Percentiles rank a stretch among this genome's conserved stretches.
These are phyloP conservation scores for Thermomucor indicae-seudaticae DNA, from an alignment of 371 early-diverging fungal genomes.

Conservation along the genomic window DNA sequence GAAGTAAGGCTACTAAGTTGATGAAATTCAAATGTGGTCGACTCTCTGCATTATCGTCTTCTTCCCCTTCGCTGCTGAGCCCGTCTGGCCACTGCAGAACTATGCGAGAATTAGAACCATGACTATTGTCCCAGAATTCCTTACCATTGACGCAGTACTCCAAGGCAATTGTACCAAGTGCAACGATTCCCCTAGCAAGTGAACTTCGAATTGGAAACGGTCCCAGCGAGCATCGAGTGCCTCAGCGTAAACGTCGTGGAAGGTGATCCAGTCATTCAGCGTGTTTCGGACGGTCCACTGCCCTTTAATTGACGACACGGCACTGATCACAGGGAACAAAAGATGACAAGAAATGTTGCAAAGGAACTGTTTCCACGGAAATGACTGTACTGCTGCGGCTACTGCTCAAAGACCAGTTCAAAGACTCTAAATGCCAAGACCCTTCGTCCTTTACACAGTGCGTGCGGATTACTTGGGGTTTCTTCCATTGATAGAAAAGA, in stretches of 20 bases:
- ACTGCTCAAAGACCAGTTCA: no score
- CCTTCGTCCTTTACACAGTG: neutral
- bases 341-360: neutral
- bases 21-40: no score
- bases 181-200: neutral
- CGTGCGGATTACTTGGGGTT: neutral
- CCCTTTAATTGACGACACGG: constrained; percentile 74
- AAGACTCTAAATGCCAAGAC: no score
- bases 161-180: constrained; percentile 12
- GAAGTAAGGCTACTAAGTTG: no score
- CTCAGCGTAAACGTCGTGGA: constrained; percentile 46
- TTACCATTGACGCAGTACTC: constrained; percentile 51
- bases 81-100: no score
- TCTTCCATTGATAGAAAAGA: constrained; percentile 9
- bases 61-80: no score
- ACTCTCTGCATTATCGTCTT: no score
- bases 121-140: constrained; percentile 83
- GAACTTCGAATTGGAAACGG: constrained; percentile 22
- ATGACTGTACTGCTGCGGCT: neutral
- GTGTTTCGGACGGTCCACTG: constrained; percentile 62
- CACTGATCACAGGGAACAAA: constrained; percentile 36
- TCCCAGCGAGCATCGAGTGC: constrained; percentile 33
- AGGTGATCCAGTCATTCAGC: constrained; percentile 63
- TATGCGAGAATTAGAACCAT: constrained; percentile 61
- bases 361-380: neutral